Base-by-base conservation (phyloP, 192 early-diverging fungal genomes). In the Backusella morwellensis region DNA sequence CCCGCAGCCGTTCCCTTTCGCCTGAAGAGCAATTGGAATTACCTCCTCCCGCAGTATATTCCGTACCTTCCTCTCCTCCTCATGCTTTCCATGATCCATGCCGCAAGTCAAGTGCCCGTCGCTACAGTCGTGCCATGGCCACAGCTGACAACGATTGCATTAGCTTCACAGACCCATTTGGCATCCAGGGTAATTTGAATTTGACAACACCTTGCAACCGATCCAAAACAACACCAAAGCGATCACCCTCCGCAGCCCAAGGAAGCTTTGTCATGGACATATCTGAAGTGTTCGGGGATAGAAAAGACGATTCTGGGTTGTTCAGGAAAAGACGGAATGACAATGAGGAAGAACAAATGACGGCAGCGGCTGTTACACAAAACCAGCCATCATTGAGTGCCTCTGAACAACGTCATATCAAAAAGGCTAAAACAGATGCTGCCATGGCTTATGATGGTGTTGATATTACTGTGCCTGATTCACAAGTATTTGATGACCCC, bases 381-480 rank as follows among this genome's bases (percentile, higher is more conserved):
- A 73, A 34, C 72, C 44, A 73, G 35, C 72, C 35, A 54, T n/a
- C 47, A 7, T 34, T 47, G 19, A 35, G 34, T 54, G n/a, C 17
- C n/a, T 35, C 72, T 21, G 50, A 35, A 34, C 42, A 56, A 52
- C 44, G 50, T 26, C 47, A 66, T 52, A 59, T 40, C 29, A 67
- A 69, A 29, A 79, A 79, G 35, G 14, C 66, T 6, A 74, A 75
- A 17, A 40, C 71, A 15, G 78, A 68, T 29, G 59, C 66, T 47
- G 44, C 59, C 23, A 73, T 50, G 35, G 67, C 68, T 35, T 79
- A 79, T 63, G 68, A 79, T 67, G 44, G 56, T 52, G 68, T 79
- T 41, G 78, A 79, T 56, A 73, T 79, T 41, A 34, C 40, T 19
- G 44, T 42, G 32, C 67, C 54, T 44, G 78, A 79, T 19, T 42